Conservation (phyloP, 176 grass and related monocot species). For the Paspalum notatum region DNA sequence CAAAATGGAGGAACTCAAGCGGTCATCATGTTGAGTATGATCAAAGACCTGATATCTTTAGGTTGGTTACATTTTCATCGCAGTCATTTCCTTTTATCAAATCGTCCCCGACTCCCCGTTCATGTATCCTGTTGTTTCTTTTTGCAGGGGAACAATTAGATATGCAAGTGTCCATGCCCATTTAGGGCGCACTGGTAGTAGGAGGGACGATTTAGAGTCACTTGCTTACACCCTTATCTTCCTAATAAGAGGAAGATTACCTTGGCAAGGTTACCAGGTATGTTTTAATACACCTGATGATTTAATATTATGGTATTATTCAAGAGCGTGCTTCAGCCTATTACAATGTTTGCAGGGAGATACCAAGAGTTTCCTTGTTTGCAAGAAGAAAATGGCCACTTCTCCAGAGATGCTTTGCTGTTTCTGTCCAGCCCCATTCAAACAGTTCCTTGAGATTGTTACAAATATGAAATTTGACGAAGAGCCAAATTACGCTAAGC, state of each 20-base stretch:
- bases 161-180: slow-evolving; percentile 97
- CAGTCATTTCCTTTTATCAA: slow-evolving; percentile 30
- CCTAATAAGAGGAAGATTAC: slow-evolving; percentile 87
- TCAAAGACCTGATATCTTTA: slow-evolving; percentile 93
- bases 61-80: slow-evolving; percentile 48
- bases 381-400: slow-evolving; percentile 95
- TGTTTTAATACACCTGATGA: slow-evolving; percentile 18
- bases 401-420: slow-evolving; percentile 77
- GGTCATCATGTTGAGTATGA: slow-evolving; percentile 93
- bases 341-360: slow-evolving; percentile 76
- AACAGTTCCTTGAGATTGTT: slow-evolving; percentile 89
- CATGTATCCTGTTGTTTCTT: slow-evolving; percentile 32
- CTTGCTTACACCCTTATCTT: slow-evolving; percentile 95
- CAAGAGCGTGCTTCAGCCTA: background rate
- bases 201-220: slow-evolving; percentile 96
- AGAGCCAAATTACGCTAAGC: slow-evolving; percentile 91
- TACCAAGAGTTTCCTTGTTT: slow-evolving; percentile 94
- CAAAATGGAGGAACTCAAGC: slow-evolving; percentile 73
- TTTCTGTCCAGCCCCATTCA: slow-evolving; percentile 89
- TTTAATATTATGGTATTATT: slow-evolving; percentile 31
- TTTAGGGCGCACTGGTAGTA: slow-evolving; percentile 91
- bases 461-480: slow-evolving; percentile 95
- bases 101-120: background rate
- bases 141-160: slow-evolving; percentile 87
- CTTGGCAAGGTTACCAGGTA: slow-evolving; percentile 99